Evolutionary conservation across 306 rosid species (phyloP), one percentile per base, ranked within the genome.

Genomic region (Trifolium repens): DNA sequence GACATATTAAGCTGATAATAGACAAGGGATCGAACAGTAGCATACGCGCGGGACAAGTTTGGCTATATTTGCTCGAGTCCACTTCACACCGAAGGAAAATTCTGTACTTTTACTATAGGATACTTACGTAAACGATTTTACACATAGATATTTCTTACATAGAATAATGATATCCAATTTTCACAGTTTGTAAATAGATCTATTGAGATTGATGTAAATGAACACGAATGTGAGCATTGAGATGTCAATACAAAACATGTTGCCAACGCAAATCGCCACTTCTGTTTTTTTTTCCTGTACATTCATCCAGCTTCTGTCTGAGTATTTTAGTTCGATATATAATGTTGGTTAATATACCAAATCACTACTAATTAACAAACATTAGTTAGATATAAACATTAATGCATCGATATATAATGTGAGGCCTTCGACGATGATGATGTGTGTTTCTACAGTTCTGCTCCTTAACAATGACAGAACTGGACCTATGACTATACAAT

Each of bases 1-100:
- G 84, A 71, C 43, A 49, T 50, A 61, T 10, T 26, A 17, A 22
- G 61, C 14, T 43, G 9, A 42, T 42, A 42, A 42, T 42, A 9
- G 47, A 2, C 47, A 42, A 43, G 5, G 49, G 49, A 9, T 44
- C 12, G 50, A 44, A 44, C 0, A 4, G 50, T 44, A 44, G 5
- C n/a, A 44, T 44, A 5, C 5, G 3, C 5, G 17, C 3, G 17
- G 15, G 19, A 49, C 19, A 49, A 44, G 16, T 15, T 49, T 49
- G 55, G 55, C 8, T 49, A n/a, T 49, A 49, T 49, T 4, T 15
- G 5, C 5, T 47, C 4, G 53, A 49, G 16, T 44, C n/a, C 50
- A 11, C 11, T 44, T 44, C 50, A 12, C 50, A 0, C n/a, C 15
- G 0, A 44, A 44, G 15, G 50, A 44, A 11, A 11, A 12, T 44